Evolutionary conservation across 2,329 filamentous ascomycete species (phyloP).

Genomic region (Kalmusia sp.): DNA sequence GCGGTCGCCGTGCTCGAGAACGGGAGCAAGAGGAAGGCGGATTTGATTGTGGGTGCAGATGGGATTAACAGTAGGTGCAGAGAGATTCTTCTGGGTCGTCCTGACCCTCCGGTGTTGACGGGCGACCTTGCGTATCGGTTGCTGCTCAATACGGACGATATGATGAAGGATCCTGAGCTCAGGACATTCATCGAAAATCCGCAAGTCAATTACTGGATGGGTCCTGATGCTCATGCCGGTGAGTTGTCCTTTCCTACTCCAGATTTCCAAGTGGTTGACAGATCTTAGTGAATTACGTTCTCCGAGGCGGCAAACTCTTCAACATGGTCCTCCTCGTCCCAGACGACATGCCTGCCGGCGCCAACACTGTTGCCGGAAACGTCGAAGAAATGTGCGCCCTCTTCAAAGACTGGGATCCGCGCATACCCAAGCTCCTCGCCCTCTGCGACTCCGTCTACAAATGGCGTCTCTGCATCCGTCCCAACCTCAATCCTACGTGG

Average conservation of each 20-base stretch:
- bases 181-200: conserved; percentile 54
- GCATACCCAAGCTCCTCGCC: conserved; percentile 60
- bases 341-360: conserved; percentile 56
- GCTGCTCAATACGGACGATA: conserved; percentile 54
- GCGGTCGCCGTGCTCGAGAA: conserved; percentile 52
- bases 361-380: conserved; percentile 56
- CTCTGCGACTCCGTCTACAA: conserved; percentile 67
- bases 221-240: conserved; percentile 59
- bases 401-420: conserved; percentile 65
- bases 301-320: conserved; percentile 57
- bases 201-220: conserved; percentile 61
- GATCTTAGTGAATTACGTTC: conserved; percentile 56
- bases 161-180: conserved; percentile 56
- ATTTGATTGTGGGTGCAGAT: conserved; percentile 58
- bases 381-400: conserved; percentile 62
- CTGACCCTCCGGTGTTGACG: conserved; percentile 57
- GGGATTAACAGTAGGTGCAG: conserved; percentile 56
- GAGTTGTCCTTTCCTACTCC: background rate
- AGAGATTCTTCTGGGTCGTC: conserved; percentile 53
- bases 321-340: conserved; percentile 61
- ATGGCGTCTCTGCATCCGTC: conserved; percentile 66
- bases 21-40: conserved; percentile 47
- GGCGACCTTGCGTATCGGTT: conserved; percentile 61
- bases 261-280: conserved; percentile 2
- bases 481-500: conserved; percentile 62